phyloP scores from a whole-genome alignment of 2,329 filamentous ascomycete genomes.

The Grosmannia huntii region DNA sequence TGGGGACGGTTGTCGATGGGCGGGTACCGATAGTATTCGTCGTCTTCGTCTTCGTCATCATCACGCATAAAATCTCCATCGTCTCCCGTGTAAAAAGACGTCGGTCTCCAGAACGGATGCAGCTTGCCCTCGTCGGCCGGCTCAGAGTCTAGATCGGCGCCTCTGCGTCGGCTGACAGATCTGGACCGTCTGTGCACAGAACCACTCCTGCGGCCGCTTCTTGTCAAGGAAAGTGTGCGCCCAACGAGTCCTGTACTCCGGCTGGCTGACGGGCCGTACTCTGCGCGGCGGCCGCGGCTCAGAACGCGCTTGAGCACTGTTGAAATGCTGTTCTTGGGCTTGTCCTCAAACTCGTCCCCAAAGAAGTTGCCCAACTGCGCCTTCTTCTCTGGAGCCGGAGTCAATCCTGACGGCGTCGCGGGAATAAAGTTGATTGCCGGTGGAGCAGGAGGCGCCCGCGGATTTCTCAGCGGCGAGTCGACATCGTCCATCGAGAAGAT shows the following conservation, averaged over 20 bases:
- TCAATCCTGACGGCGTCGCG: slow-evolving; percentile 47
- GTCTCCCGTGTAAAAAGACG: slow-evolving; percentile 25
- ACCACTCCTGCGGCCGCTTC: background rate
- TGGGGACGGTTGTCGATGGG: slow-evolving; percentile 34
- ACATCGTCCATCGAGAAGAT: slow-evolving; percentile 37
- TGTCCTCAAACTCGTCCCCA: slow-evolving; percentile 23
- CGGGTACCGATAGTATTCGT: slow-evolving; percentile 32
- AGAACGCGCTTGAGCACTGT: slow-evolving; percentile 39
- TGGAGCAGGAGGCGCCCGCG: slow-evolving; percentile 23
- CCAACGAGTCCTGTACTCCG: slow-evolving; percentile 30
- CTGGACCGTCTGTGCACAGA: background rate
- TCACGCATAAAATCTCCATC: slow-evolving; percentile 17
- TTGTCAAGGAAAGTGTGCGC: slow-evolving; percentile 41
- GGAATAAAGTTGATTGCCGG: slow-evolving; percentile 44
- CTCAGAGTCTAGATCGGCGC: slow-evolving; percentile 24
- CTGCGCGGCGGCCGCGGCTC: slow-evolving; percentile 19
- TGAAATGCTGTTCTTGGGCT: slow-evolving; percentile 29
- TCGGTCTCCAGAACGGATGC: slow-evolving; percentile 50
- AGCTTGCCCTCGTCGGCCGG: slow-evolving; percentile 41
- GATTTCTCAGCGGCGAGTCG: slow-evolving; percentile 50
- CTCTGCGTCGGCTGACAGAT: slow-evolving; percentile 14
- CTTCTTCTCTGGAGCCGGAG: slow-evolving; percentile 39
- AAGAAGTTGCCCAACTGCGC: slow-evolving; percentile 41
- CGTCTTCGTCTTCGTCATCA: slow-evolving; percentile 17
- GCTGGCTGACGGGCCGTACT: slow-evolving; percentile 28